These are phyloP conservation scores for Entomophthora muscae DNA, from an alignment of 371 early-diverging fungal species.

Conservation along the genomic window DNA sequence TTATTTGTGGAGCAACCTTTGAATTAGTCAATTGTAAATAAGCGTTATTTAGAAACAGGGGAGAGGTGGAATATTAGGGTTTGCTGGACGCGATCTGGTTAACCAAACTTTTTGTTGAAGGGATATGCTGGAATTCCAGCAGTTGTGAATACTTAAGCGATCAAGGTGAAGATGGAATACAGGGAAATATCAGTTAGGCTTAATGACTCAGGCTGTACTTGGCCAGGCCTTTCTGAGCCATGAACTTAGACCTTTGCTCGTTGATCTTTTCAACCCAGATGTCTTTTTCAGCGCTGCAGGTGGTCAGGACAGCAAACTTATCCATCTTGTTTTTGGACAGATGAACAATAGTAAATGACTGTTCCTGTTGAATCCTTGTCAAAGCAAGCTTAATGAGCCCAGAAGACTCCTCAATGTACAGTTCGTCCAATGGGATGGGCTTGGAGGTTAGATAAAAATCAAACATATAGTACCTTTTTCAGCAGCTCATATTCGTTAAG, in stretches of 20 bases:
- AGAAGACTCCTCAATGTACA: background rate
- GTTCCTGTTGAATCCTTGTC: background rate
- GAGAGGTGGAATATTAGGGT: too few relatives aligned
- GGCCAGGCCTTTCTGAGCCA: background rate
- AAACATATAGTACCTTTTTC: background rate
- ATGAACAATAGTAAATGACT: conserved; percentile 1
- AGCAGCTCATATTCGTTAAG: conserved; percentile 1
- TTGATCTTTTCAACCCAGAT: background rate
- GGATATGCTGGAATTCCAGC: too few relatives aligned
- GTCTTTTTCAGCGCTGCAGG: background rate
- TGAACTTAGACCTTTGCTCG: background rate
- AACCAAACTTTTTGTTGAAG: too few relatives aligned
- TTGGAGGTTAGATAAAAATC: background rate
- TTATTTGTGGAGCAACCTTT: too few relatives aligned
- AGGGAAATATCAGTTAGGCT: too few relatives aligned
- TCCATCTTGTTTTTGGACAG: background rate
- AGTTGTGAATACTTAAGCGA: too few relatives aligned
- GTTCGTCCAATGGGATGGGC: background rate
- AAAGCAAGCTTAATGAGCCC: background rate
- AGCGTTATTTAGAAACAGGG: too few relatives aligned
- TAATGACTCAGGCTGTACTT: too few relatives aligned
- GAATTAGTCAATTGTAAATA: too few relatives aligned
- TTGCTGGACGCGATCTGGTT: too few relatives aligned
- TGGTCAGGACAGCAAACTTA: background rate
- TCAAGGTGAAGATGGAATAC: too few relatives aligned